A percentile compares a stretch with the other conserved stretches of the same genome.
These are phyloP conservation scores for Blastobotrys capitulatus DNA, from an alignment of 1,139 yeast genomes.

Conservation along the genomic window DNA sequence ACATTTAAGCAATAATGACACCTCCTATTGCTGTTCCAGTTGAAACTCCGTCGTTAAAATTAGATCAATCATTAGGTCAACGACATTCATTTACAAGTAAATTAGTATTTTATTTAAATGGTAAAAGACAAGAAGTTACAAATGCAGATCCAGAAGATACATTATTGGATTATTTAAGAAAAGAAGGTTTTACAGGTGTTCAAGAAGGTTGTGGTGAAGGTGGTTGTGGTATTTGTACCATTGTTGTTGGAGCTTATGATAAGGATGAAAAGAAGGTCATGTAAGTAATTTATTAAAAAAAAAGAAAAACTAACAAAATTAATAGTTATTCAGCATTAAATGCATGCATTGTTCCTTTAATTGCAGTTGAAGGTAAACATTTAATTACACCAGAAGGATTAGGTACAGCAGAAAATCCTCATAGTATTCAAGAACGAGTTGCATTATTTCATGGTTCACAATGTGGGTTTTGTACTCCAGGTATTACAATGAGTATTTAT, in stretches of 20 bases:
- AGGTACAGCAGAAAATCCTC: slow-evolving; percentile 37
- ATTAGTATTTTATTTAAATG: slow-evolving; percentile 38
- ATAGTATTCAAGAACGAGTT: slow-evolving; percentile 43
- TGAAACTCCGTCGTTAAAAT: slow-evolving; percentile 8
- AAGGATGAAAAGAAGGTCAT: slow-evolving; percentile 24
- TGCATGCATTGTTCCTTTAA: slow-evolving; percentile 42
- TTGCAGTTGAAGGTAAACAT: slow-evolving; percentile 42
- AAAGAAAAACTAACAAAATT: slow-evolving; percentile 2
- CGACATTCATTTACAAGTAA: slow-evolving; percentile 15
- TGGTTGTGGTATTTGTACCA: slow-evolving; percentile 46
- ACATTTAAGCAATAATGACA: background rate
- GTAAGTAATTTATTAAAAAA: slow-evolving; percentile 13
- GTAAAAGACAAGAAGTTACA: slow-evolving; percentile 32
- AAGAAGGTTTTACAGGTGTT: slow-evolving; percentile 39
- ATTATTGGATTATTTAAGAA: slow-evolving; percentile 38
- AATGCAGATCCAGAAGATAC: slow-evolving; percentile 41
- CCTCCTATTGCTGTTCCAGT: slow-evolving; percentile 7
- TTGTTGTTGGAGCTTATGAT: slow-evolving; percentile 36
- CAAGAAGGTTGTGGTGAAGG: slow-evolving; percentile 46
- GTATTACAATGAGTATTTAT: slow-evolving; percentile 44
- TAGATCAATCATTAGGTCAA: slow-evolving; percentile 13
- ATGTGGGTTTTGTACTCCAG: slow-evolving; percentile 47
- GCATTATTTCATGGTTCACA: slow-evolving; percentile 46
- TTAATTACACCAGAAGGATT: slow-evolving; percentile 43
- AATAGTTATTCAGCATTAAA: slow-evolving; percentile 37